Base-by-base conservation (phyloP, 805 yeast genomes). In the Zygotorulaspora sp. region DNA sequence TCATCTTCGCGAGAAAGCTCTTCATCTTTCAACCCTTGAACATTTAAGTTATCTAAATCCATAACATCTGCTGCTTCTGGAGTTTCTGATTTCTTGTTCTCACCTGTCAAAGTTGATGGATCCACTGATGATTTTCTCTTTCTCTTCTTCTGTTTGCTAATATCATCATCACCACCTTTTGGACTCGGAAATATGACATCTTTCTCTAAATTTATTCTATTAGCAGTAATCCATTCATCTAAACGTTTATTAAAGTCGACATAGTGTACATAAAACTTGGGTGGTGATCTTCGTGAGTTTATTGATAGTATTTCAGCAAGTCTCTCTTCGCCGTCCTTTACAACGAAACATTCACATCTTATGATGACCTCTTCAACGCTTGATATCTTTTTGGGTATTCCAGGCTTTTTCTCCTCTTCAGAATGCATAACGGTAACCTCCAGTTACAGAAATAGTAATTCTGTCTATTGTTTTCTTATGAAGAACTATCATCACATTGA, bases 201-300 rank as follows among this genome's bases (percentile, higher is more conserved):
- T 38, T 78, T 67, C n/a, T 71, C 66, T 37, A 78, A 72, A 57
- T 87, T 85, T 8, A 92, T 78, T 36, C 94, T 71, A 24, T 78
- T 80, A 4, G 76, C 70, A 14, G 73, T 69, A 5, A 92, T 77
- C 97, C 97, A 90, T 61, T 92, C 98, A 66, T 92, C 99, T 50
- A 92, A 72, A 61, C 99, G 83, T 62, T 92, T 92, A 68, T 92
- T 92, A 69, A 81, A 92, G 50, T 89, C 96, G 36, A 79, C 86
- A 65, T 88, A 92, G 62, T 92, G 99, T 20, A 92, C 96, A 58
- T 92, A 92, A 61, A 82, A 89, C 48, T 77, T 84, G 21, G 78
- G 77, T 44, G 83, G 75, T 10, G 89, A 86, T 57, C 87, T 82
- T 53, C 84, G 78, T 31, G 74, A 63, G 45, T 84, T 86, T 34